Evolutionary conservation across 2,329 filamentous ascomycete genomes (phyloP).

Genomic region (Aspergillus aculeatinus): DNA sequence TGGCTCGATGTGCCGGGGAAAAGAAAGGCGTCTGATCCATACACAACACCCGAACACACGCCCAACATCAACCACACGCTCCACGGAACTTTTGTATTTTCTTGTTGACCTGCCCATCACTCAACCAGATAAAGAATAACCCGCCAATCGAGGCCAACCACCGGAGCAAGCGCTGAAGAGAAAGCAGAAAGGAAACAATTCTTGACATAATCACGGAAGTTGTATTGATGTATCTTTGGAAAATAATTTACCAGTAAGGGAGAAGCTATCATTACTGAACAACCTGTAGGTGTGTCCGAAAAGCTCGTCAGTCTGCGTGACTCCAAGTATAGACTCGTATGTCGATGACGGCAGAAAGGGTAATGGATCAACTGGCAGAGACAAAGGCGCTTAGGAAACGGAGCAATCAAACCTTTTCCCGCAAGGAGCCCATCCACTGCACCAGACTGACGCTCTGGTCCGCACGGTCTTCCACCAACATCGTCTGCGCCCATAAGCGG

Average conservation of each 20-base stretch:
- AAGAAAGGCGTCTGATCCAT: background rate
- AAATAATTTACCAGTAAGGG: conserved; percentile 22
- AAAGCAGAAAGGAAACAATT: conserved; percentile 1
- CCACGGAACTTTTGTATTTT: background rate
- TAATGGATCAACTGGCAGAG: conserved; percentile 10
- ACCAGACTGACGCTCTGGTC: conserved; percentile 90
- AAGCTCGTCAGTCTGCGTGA: conserved; percentile 24
- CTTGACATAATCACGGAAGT: conserved; percentile 11
- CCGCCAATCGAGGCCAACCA: background rate
- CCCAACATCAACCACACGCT: background rate
- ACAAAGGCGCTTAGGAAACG: conserved; percentile 14
- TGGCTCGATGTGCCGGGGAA: background rate
- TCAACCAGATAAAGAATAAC: background rate
- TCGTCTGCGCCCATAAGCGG: conserved; percentile 93
- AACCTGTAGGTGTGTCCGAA: conserved; percentile 28
- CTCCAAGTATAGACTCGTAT: conserved; percentile 12
- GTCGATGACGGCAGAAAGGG: conserved; percentile 9
- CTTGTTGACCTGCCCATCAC: background rate
- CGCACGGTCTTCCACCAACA: conserved; percentile 90
- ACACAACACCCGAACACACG: background rate
- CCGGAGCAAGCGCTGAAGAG: background rate
- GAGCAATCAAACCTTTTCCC: conserved; percentile 77
- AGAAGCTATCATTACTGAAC: conserved; percentile 31
- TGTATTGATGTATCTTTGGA: conserved; percentile 25
- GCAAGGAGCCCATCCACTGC: conserved; percentile 87